These are phyloP conservation scores for Metschnikowia cerradonensis DNA, from an alignment of 805 yeast genomes.

Conservation along the genomic window DNA sequence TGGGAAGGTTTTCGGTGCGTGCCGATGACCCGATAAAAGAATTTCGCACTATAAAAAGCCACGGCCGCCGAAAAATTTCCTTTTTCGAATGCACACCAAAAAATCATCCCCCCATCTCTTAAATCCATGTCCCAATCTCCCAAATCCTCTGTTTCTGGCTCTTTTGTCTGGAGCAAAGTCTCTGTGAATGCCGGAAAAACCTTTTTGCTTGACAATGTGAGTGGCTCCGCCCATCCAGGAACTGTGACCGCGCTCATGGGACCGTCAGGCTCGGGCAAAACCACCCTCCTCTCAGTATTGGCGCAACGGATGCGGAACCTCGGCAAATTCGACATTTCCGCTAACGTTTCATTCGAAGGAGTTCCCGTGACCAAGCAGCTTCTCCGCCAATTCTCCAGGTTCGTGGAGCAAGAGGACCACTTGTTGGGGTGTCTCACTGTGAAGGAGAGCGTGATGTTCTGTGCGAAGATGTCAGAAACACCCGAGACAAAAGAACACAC, in stretches of 20 bases:
- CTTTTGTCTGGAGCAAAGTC: conserved; percentile 7
- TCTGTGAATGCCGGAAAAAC: conserved; percentile 9
- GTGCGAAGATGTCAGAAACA: conserved; percentile 63
- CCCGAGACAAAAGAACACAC: conserved; percentile 41
- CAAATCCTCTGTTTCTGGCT: not conserved
- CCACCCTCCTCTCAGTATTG: conserved; percentile 66
- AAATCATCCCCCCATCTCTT: not conserved
- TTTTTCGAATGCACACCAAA: not conserved
- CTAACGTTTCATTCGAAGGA: conserved; percentile 33
- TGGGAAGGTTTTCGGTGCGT: not conserved
- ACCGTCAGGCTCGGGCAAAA: conserved; percentile 85
- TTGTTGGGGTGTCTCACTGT: conserved; percentile 69
- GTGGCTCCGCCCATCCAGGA: conserved; percentile 9
- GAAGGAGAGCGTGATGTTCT: conserved; percentile 61
- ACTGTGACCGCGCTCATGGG: conserved; percentile 73
- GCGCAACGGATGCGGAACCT: conserved; percentile 47
- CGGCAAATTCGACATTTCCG: conserved; percentile 38
- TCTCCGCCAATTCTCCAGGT: conserved; percentile 19
- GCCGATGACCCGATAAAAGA: not conserved
- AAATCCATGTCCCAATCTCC: not conserved
- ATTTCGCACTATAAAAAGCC: not conserved
- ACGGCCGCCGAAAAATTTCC: not conserved
- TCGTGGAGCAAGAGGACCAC: conserved; percentile 74
- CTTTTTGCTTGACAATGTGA: conserved; percentile 8
- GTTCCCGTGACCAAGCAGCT: conserved; percentile 7